phyloP scores from a whole-genome alignment of 345 rosid species.

The Crucihimalaya himalaica region DNA sequence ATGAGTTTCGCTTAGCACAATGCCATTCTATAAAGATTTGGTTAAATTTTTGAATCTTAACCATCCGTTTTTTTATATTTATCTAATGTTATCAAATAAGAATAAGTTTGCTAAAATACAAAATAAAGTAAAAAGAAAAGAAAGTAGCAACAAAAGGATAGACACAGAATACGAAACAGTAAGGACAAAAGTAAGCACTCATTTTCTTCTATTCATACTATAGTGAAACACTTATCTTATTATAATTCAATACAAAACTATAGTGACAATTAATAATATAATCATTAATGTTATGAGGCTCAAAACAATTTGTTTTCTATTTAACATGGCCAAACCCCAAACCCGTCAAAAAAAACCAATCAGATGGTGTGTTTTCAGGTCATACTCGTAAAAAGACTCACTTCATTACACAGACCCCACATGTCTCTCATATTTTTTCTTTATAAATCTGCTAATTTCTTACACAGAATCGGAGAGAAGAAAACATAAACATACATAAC shows the following conservation, averaged over 20 bases:
- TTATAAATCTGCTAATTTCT: slow-evolving; percentile 17
- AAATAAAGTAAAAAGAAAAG: no score
- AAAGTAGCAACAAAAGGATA: not conserved
- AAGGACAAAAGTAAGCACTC: slow-evolving; percentile 6
- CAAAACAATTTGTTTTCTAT: slow-evolving; percentile 24
- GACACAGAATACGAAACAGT: not conserved
- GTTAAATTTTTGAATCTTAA: not conserved
- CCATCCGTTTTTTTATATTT: not conserved
- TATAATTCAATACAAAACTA: not conserved
- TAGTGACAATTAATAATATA: slow-evolving; percentile 15
- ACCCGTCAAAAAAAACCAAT: slow-evolving; percentile 20
- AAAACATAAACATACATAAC: not conserved
- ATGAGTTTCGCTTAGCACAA: not conserved
- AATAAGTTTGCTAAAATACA: not conserved
- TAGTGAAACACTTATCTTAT: slow-evolving; percentile 2
- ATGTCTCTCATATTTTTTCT: slow-evolving; percentile 23
- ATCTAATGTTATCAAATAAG: not conserved
- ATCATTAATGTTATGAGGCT: slow-evolving; percentile 21
- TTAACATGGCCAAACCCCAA: slow-evolving; percentile 17
- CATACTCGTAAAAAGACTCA: slow-evolving; percentile 25
- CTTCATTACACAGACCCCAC: slow-evolving; percentile 19
- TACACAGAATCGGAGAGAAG: slow-evolving; percentile 30
- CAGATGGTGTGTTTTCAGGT: slow-evolving; percentile 40
- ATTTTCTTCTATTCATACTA: slow-evolving; percentile 13
- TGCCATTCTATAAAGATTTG: not conserved